Percentiles rank a stretch among this genome's conserved stretches.
phyloP scores from a whole-genome alignment of 768 basidiomycete genomes.

The Collybia mongolica region DNA sequence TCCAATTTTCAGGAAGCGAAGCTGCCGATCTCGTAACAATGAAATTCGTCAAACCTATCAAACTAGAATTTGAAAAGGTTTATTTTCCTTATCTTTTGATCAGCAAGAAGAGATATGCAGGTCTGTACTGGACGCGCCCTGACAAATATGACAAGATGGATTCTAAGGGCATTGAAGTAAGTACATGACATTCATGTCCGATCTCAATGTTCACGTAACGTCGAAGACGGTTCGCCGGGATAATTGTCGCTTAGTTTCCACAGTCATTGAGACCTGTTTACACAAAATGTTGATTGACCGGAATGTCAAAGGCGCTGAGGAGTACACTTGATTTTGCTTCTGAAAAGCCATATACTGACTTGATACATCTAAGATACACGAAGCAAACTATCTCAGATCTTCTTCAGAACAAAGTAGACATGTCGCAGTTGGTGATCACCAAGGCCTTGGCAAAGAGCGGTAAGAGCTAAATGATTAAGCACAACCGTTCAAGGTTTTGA shows the following conservation, averaged over 20 bases:
- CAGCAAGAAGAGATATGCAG: constrained; percentile 98
- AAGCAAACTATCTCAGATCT: constrained; percentile 94
- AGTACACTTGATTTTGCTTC: constrained; percentile 41
- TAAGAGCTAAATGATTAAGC: constrained; percentile 24
- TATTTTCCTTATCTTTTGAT: constrained; percentile 98
- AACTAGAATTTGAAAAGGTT: constrained; percentile 98
- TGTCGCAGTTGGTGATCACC: constrained; percentile 99
- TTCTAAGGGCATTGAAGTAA: constrained; percentile 96
- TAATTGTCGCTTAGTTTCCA: constrained; percentile 97
- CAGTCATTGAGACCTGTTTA: constrained; percentile 96
- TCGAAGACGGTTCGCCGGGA: constrained; percentile 93
- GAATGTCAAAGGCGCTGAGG: constrained; percentile 91
- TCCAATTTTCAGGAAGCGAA: constrained; percentile 65
- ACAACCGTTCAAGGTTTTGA: not conserved
- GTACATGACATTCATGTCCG: constrained; percentile 14
- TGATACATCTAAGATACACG: constrained; percentile 61
- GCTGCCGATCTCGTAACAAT: constrained; percentile 89
- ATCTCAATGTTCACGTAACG: not conserved
- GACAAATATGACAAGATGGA: constrained; percentile 99
- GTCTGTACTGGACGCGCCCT: constrained; percentile 93
- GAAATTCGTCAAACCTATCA: constrained; percentile 94
- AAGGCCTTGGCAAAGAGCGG: constrained; percentile 92
- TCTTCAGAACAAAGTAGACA: constrained; percentile 94
- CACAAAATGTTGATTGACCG: constrained; percentile 97
- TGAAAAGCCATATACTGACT: constrained; percentile 1